A percentile compares a stretch with the other conserved stretches of the same genome.
Evolutionary conservation across 805 yeast genomes (phyloP).

Genomic region (Saturnispora halmiae): DNA sequence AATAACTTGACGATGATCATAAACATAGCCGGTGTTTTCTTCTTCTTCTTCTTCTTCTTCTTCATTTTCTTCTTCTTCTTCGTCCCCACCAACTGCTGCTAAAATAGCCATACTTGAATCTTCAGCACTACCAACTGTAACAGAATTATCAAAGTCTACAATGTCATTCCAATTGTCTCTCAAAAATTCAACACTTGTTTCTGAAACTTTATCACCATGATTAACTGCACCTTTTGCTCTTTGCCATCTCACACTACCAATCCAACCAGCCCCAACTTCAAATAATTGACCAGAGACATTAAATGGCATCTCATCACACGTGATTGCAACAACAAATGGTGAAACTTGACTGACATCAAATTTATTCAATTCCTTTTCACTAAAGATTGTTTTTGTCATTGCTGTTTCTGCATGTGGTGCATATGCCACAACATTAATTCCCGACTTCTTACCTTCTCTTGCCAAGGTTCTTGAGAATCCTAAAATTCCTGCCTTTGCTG

Average conservation of each 20-base stretch:
- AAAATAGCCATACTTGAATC: slow-evolving; percentile 79
- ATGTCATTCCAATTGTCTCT: slow-evolving; percentile 58
- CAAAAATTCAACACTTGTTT: slow-evolving; percentile 55
- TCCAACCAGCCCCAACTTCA: slow-evolving; percentile 96
- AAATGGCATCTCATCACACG: slow-evolving; percentile 54
- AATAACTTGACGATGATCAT: slow-evolving; percentile 61
- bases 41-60: slow-evolving; percentile 40
- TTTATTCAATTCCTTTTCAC: slow-evolving; percentile 68
- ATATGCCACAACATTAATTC: slow-evolving; percentile 69
- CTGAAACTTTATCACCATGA: slow-evolving; percentile 35
- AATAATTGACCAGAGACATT: slow-evolving; percentile 65
- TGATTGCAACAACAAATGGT: slow-evolving; percentile 72
- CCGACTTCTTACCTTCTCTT: slow-evolving; percentile 74
- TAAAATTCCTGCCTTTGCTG: slow-evolving; percentile 84
- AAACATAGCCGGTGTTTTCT: slow-evolving; percentile 41
- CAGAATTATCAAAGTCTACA: slow-evolving; percentile 49
- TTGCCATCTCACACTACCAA: slow-evolving; percentile 92
- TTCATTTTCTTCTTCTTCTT: slow-evolving; percentile 30
- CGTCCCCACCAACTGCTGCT: slow-evolving; percentile 47
- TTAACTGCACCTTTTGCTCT: slow-evolving; percentile 78
- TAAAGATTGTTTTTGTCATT: slow-evolving; percentile 86
- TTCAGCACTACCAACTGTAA: slow-evolving; percentile 51
- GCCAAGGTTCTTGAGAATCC: slow-evolving; percentile 84
- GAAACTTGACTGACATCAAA: slow-evolving; percentile 86
- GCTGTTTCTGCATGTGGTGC: slow-evolving; percentile 99